Evolutionary conservation across 2,329 filamentous ascomycete species (phyloP).

Genomic region (Pseudocercospora fuligena): DNA sequence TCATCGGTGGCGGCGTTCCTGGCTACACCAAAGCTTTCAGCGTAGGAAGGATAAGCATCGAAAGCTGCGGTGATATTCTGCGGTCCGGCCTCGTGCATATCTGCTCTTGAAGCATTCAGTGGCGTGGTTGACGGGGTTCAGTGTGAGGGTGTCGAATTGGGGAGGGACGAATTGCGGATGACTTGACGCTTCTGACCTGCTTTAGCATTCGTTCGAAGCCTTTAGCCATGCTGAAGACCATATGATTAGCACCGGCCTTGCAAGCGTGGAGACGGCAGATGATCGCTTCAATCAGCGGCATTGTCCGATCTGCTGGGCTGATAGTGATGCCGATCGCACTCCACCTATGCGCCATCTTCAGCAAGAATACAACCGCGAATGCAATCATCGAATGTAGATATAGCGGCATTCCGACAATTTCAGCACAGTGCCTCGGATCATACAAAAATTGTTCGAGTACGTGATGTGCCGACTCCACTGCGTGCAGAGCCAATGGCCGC

Average conservation of each 20-base stretch:
- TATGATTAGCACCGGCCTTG: constrained; percentile 25
- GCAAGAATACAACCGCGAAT: constrained; percentile 24
- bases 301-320: constrained; percentile 15
- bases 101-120: neutral
- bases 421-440: constrained; percentile 9
- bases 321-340: constrained; percentile 21
- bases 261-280: constrained; percentile 16
- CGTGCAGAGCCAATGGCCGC: constrained; percentile 17
- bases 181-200: constrained; percentile 14
- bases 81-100: neutral
- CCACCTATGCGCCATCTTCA: constrained; percentile 21
- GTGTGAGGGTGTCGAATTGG: neutral
- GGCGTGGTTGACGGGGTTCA: neutral
- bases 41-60: neutral
- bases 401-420: constrained; percentile 22
- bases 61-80: neutral
- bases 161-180: neutral
- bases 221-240: constrained; percentile 26
- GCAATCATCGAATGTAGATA: constrained; percentile 26
- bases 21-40: neutral
- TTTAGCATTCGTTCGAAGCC: constrained; percentile 26
- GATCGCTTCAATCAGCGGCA: constrained; percentile 21
- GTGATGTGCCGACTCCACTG: constrained; percentile 15
- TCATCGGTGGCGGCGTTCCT: neutral
- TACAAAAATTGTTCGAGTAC: constrained; percentile 19